Evolutionary conservation across 306 rosid genomes (phyloP).

Genomic region (Dalbergia cultrata): DNA sequence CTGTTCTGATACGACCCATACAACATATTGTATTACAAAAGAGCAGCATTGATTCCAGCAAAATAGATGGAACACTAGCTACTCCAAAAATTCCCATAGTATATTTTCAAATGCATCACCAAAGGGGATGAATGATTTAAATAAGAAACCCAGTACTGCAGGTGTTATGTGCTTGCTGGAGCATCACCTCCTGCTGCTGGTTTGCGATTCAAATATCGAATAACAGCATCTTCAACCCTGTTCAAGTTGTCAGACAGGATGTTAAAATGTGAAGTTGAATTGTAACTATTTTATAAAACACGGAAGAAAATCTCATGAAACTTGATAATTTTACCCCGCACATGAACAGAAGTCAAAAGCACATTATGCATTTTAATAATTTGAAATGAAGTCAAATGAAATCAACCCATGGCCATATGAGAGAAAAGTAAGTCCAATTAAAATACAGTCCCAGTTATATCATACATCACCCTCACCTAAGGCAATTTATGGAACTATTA

Average conservation of each 20-base stretch:
- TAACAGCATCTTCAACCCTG: slow-evolving; percentile 99
- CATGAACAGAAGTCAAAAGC: slow-evolving; percentile 14
- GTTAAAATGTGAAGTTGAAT: neutral
- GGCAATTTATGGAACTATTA: neutral
- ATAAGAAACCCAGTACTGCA: slow-evolving; percentile 10
- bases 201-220: slow-evolving; percentile 92
- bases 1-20: slow-evolving; percentile 42
- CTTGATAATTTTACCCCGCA: neutral
- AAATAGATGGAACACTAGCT: slow-evolving; percentile 42
- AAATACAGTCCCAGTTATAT: neutral
- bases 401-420: neutral
- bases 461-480: slow-evolving; percentile 18
- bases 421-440: neutral
- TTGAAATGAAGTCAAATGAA: slow-evolving; percentile 7
- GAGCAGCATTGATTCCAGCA: slow-evolving; percentile 45
- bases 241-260: slow-evolving; percentile 47
- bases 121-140: neutral
- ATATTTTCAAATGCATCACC: slow-evolving; percentile 32
- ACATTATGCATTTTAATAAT: slow-evolving; percentile 1
- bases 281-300: neutral
- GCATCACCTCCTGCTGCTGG: slow-evolving; percentile 83
- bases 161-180: slow-evolving; percentile 82
- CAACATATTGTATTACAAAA: slow-evolving; percentile 27
- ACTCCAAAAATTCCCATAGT: slow-evolving; percentile 23
- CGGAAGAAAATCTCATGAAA: neutral